Base-by-base conservation (phyloP, 2,329 filamentous ascomycete genomes). In the Fusarium verrucosum region DNA sequence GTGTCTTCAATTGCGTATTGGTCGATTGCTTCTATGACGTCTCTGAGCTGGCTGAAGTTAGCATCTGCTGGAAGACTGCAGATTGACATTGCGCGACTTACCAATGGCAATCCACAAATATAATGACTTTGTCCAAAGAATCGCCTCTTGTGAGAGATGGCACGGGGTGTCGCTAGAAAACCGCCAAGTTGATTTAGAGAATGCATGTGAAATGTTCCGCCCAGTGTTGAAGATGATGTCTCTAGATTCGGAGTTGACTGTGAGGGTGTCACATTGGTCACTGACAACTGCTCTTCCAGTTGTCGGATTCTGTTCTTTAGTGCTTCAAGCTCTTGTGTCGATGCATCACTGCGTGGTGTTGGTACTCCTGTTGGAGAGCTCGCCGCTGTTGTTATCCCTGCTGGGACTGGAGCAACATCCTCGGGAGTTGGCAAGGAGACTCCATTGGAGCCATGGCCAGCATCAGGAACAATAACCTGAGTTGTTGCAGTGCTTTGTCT, bases 91-190 rank as follows among this genome's bases (percentile, higher is more conserved):
- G 9, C 5, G 7, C 1, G 10, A 58, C 79, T 70, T 67, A 86
- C 83, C 40, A 84, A 62, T 0, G 75, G 66, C 11, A 83, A 71
- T 3, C 77, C 77, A 57, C 82, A 84, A n/a, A 85, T 78, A 81
- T 83, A 87, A 66, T 87, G 83, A 26, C 83, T 86, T 66, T 81
- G 81, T 1, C 85, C 86, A 66, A 87, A 85, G 1, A 87, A 69
- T 0, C 85, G 79, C 0, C 81, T 82, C 67, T 88, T 89, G 60
- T 86, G 83, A 19, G 80, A 77, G 10, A 85, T 73, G n/a, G 78
- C 79, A 9, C 80, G 79, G 3, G 73, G 74, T 1, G 81, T 75
- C 0, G 70, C 67, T 4, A 74, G 70, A 0, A 65, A 40, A 22
- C 76, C 74, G 4, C 72, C 67, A 1, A 72, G 43, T 6, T 70